Percentiles rank a stretch among this genome's conserved stretches.
phyloP scores from a whole-genome alignment of 78 protist species.

The Anaeramoeba ignava region DNA sequence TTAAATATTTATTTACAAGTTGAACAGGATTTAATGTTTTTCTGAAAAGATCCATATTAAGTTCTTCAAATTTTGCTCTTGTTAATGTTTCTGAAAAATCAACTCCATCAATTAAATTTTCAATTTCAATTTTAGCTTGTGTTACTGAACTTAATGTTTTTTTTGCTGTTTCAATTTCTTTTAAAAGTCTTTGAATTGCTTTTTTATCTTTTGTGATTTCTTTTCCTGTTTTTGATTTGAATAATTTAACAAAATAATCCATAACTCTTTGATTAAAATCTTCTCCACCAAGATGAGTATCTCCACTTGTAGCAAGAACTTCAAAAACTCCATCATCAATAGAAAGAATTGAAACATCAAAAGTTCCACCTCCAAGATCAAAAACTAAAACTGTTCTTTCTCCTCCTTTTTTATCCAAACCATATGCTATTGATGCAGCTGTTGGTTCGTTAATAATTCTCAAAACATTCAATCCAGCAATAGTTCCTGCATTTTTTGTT shows the following conservation, averaged over 20 bases:
- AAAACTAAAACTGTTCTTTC: conserved; percentile 8
- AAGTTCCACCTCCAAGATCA: conserved; percentile 28
- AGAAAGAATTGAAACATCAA: conserved; percentile 29
- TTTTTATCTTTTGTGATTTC: conserved; percentile 64
- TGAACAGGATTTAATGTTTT: conserved; percentile 83
- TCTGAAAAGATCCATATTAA: conserved; percentile 86
- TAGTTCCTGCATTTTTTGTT: conserved; percentile 64
- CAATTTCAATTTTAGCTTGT: conserved; percentile 80
- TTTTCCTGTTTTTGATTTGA: conserved; percentile 67
- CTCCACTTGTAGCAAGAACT: conserved; percentile 31
- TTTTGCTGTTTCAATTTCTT: conserved; percentile 90
- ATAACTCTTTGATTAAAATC: no score
- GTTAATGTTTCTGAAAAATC: conserved; percentile 87
- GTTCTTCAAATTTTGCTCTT: conserved; percentile 97
- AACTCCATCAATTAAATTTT: conserved; percentile 79
- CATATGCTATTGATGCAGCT: conserved; percentile 91
- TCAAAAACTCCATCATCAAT: conserved; percentile 35
- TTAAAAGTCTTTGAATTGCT: conserved; percentile 72
- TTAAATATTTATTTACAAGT: no score
- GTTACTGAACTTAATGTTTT: conserved; percentile 64
- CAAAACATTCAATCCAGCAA: conserved; percentile 56
- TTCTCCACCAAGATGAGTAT: conserved; percentile 94
- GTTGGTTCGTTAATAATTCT: conserved; percentile 83
- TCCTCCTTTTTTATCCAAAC: conserved; percentile 39
- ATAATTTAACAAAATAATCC: conserved; percentile 60